Evolutionary conservation across 2,329 filamentous ascomycete genomes (phyloP).

Genomic region (Hypocreales sp.): DNA sequence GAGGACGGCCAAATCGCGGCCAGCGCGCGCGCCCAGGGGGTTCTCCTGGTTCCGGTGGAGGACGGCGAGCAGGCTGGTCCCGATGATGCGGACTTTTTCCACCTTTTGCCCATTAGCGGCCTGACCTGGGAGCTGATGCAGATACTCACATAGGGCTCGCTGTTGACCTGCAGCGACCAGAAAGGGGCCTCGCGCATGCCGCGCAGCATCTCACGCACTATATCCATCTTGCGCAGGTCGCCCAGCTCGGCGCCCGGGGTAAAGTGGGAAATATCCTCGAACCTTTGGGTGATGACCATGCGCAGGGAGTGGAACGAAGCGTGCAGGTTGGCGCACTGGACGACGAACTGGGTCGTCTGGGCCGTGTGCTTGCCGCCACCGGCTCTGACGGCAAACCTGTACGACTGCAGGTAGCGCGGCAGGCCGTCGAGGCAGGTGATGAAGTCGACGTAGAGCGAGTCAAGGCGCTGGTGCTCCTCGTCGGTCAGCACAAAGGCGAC

Average conservation of each 20-base stretch:
- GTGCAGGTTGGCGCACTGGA: conserved; percentile 25
- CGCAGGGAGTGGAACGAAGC: conserved; percentile 23
- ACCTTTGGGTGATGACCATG: conserved; percentile 22
- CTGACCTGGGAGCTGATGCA: background rate
- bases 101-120: conserved; percentile 10
- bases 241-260: conserved; percentile 14
- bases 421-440: conserved; percentile 23
- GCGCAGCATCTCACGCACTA: conserved; percentile 24
- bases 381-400: conserved; percentile 7
- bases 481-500: conserved; percentile 5
- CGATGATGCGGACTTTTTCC: conserved; percentile 23
- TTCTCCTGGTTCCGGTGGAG: conserved; percentile 21
- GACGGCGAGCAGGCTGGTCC: conserved; percentile 20
- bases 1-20: conserved; percentile 21
- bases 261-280: conserved; percentile 17
- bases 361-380: conserved; percentile 6
- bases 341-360: conserved; percentile 16
- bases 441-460: conserved; percentile 21
- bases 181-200: conserved; percentile 25
- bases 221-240: conserved; percentile 22
- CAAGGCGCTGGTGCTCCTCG: conserved; percentile 15
- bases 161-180: conserved; percentile 23
- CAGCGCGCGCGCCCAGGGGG: conserved; percentile 19
- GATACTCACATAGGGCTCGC: conserved; percentile 21
- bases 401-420: conserved; percentile 18